Base-by-base conservation (phyloP, 352 stramenopile genomes). In the Pythium rishiriense region DNA sequence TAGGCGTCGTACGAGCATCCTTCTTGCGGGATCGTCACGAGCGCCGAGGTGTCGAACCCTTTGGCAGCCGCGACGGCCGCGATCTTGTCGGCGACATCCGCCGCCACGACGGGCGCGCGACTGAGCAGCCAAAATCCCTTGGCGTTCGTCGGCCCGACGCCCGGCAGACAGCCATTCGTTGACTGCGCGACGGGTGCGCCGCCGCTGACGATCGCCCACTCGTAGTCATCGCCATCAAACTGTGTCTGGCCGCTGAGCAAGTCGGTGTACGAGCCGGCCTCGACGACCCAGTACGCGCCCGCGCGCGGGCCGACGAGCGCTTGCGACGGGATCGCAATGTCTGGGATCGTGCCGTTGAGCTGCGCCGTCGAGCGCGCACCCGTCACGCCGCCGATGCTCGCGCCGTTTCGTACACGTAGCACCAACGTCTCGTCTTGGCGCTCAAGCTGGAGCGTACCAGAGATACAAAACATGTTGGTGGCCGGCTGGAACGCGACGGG, bases 111-210 rank as follows among this genome's bases (percentile, higher is more conserved):
- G 10, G 62, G 31, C 37, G 39, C 35, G 53, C 62, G 62, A n/a
- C 54, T 69, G 21, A 69, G 53, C 8, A 69, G 54, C 62, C 62
- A 69, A 25, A 69, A 63, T 15, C 62, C 62, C 51, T 68, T 45
- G 45, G 35, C 31, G 53, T 68, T 68, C 25, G 37, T 29, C 43
- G 51, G 25, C 7, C 61, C 45, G 19, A 45, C 28, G 29, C 61
- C 61, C 19, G 61, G 61, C 21, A 68, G 29, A 47, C 61, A 68
- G 12, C 39, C 61, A 24, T 39, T 47, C 12, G 43, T 31, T 22
- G 50, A 62, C 45, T 56, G 22, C 29, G 56, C 61, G 3, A 54
- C 61, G 1, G 62, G 53, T 33, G 31, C 41, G 24, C 62, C 62
- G 28, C 49, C 62, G 22, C 52, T 69, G 35, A 69, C 50, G 54